Conservation (phyloP, 2,329 filamentous ascomycete species). For the Trichoderma asperellum region DNA sequence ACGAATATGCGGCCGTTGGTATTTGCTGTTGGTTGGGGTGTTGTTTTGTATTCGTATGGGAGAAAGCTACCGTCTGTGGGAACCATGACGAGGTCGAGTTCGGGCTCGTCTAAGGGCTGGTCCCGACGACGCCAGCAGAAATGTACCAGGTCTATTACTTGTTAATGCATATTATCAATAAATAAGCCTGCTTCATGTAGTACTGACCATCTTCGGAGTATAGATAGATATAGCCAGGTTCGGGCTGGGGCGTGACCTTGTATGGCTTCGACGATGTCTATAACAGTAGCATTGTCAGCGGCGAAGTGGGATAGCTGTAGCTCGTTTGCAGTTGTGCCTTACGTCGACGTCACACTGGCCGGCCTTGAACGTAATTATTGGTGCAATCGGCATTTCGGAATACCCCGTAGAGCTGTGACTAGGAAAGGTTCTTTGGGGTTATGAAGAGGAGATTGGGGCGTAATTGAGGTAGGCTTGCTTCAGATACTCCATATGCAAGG, state of each 20-base stretch:
- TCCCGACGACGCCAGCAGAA: constrained; percentile 94
- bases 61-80: constrained; percentile 85
- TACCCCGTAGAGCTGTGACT: background rate
- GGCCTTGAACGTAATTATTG: constrained; percentile 95
- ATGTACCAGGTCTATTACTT: constrained; percentile 74
- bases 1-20: constrained; percentile 90
- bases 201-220: constrained; percentile 82
- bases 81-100: constrained; percentile 91
- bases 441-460: background rate
- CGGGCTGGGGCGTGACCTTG: constrained; percentile 73
- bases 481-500: constrained; percentile 11
- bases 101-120: constrained; percentile 70
- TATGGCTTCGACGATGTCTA: constrained; percentile 59
- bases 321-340: constrained; percentile 41
- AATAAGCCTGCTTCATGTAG: background rate
- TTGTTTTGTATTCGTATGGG: constrained; percentile 69
- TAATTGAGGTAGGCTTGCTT: constrained; percentile 13
- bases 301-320: constrained; percentile 28
- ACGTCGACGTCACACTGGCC: constrained; percentile 86
- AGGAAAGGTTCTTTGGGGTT: background rate
- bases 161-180: background rate
- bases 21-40: constrained; percentile 61
- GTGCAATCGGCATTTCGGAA: constrained; percentile 73
- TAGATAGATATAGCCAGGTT: constrained; percentile 87
- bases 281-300: constrained; percentile 29